Evolutionary conservation across 208 protist species (phyloP).

Genomic region (Leishmania guyanensis): DNA sequence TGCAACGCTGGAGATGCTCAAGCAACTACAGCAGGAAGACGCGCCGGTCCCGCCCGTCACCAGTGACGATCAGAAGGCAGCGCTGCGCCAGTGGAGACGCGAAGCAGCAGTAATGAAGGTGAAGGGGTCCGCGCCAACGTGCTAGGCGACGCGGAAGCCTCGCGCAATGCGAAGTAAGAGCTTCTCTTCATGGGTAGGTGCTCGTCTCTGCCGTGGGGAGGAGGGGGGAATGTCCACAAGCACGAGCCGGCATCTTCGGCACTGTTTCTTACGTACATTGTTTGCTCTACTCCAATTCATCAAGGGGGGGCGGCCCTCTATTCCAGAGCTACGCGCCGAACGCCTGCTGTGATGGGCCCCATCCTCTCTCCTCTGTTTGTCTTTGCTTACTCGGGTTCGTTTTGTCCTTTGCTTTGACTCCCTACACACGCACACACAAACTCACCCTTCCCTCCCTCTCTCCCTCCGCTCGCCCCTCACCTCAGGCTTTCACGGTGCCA

Average conservation of each 20-base stretch:
- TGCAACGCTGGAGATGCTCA: slow-evolving; percentile 18
- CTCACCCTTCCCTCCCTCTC: no score
- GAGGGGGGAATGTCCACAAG: not conserved
- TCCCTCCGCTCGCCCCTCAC: not conserved
- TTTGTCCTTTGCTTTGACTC: no score
- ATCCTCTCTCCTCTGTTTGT: not conserved
- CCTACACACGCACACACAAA: no score
- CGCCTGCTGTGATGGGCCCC: not conserved
- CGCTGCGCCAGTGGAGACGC: slow-evolving; percentile 38
- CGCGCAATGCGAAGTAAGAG: not conserved
- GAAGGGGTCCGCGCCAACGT: slow-evolving; percentile 7
- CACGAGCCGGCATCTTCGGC: not conserved
- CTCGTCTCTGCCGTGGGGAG: not conserved
- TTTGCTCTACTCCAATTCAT: not conserved
- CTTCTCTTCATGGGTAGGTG: not conserved
- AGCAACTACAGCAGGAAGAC: slow-evolving; percentile 22
- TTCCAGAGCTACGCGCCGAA: not conserved
- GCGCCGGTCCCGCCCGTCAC: slow-evolving; percentile 4
- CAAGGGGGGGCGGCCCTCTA: not conserved
- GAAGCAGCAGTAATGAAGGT: slow-evolving; percentile 28
- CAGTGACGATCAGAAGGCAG: slow-evolving; percentile 21
- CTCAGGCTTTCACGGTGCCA: not conserved
- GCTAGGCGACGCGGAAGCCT: not conserved
- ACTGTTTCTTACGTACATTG: not conserved
- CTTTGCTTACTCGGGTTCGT: no score